A percentile compares a stretch with the other conserved stretches of the same genome.
These are phyloP conservation scores for Trichosporon asahii DNA, from an alignment of 1,284 basidiomycete genomes.

Conservation along the genomic window DNA sequence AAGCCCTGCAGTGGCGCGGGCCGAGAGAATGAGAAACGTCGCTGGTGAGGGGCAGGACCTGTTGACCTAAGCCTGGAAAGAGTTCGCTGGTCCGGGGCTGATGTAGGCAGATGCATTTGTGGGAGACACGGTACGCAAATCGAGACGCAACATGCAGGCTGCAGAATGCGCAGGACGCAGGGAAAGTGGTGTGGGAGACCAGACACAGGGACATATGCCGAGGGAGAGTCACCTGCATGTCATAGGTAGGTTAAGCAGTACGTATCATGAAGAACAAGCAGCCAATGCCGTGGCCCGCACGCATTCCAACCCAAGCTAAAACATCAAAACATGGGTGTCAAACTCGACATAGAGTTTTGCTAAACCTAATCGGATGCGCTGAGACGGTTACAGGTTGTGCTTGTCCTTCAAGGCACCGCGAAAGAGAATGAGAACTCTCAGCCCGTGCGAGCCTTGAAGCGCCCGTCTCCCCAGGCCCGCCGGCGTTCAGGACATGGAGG, in stretches of 20 bases:
- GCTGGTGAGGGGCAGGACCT: too few relatives aligned
- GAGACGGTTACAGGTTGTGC: constrained; percentile 4
- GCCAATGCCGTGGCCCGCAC: background rate
- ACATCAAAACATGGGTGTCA: background rate
- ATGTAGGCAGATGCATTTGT: background rate
- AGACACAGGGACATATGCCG: background rate
- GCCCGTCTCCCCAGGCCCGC: background rate
- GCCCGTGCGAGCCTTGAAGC: background rate
- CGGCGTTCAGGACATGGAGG: background rate
- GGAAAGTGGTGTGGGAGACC: background rate
- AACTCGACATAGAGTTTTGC: background rate
- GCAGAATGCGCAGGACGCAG: background rate
- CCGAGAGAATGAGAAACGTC: background rate
- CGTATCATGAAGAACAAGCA: background rate
- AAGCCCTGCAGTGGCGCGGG: constrained; percentile 1
- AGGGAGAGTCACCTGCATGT: background rate
- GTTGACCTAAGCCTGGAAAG: too few relatives aligned
- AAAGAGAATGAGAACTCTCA: background rate
- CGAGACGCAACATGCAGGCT: background rate
- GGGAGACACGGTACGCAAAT: background rate
- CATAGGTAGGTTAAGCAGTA: background rate
- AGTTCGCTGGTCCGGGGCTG: background rate
- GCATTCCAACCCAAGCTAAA: constrained; percentile 3
- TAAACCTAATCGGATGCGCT: constrained; percentile 3
- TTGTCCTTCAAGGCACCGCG: background rate